Percentiles rank a stretch among this genome's conserved stretches.
Evolutionary conservation across 139 green algal species (phyloP).

Genomic region (Chlorokybus atmophyticus): DNA sequence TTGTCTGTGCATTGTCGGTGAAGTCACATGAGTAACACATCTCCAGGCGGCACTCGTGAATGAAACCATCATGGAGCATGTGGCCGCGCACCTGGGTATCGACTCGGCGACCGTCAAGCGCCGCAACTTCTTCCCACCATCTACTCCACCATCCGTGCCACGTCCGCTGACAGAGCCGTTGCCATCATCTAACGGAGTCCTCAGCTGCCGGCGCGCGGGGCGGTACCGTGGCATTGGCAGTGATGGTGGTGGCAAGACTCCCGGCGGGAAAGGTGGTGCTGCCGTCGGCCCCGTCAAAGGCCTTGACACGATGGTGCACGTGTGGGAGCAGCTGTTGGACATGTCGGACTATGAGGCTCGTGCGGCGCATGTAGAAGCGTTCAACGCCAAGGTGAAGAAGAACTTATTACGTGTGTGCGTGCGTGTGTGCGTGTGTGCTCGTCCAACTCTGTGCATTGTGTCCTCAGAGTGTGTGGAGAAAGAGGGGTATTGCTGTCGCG

Average conservation of each 20-base stretch:
- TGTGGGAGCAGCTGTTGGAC: slow-evolving; percentile 43
- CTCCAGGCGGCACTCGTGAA: slow-evolving; percentile 11
- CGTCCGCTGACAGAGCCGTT: neutral
- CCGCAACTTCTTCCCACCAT: slow-evolving; percentile 78
- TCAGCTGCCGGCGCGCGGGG: neutral
- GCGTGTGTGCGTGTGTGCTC: too few relatives aligned
- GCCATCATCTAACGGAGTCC: neutral
- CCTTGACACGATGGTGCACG: slow-evolving; percentile 1
- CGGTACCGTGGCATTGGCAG: too few relatives aligned
- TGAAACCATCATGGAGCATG: slow-evolving; percentile 17
- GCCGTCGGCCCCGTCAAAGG: slow-evolving; percentile 50
- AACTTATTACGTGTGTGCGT: too few relatives aligned
- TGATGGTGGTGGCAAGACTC: neutral
- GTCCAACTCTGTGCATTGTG: too few relatives aligned
- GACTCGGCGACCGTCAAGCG: slow-evolving; percentile 23
- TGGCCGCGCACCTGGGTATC: neutral
- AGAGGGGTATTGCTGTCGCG: slow-evolving; percentile 66
- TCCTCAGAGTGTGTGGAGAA: too few relatives aligned
- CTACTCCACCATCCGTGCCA: slow-evolving; percentile 5
- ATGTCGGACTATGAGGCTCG: slow-evolving; percentile 22
- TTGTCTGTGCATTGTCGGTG: too few relatives aligned
- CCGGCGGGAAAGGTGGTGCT: slow-evolving; percentile 51
- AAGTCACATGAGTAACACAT: too few relatives aligned
- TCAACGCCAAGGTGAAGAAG: slow-evolving; percentile 46
- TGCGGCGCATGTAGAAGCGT: slow-evolving; percentile 31